Conservation (phyloP, 768 basidiomycete species). For the Amyloporia xantha region DNA sequence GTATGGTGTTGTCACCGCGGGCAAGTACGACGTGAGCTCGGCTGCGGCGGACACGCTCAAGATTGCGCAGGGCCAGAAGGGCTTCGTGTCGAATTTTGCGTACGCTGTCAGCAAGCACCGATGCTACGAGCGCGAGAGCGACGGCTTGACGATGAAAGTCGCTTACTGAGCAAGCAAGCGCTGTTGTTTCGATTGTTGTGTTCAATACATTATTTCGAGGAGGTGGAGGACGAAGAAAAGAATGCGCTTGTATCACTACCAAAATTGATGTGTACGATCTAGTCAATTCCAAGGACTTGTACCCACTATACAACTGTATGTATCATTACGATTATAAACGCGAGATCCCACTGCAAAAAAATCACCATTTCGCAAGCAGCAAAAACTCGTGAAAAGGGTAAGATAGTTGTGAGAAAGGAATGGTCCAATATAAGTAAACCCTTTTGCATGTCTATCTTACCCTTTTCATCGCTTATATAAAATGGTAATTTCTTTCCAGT, state of each 20-base stretch:
- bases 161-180: slow-evolving; percentile 40
- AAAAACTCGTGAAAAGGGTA: too few relatives aligned
- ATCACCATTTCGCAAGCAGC: too few relatives aligned
- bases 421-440: too few relatives aligned
- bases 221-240: too few relatives aligned
- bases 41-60: slow-evolving; percentile 34
- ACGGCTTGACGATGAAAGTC: slow-evolving; percentile 46
- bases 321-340: too few relatives aligned
- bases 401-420: too few relatives aligned
- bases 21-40: slow-evolving; percentile 39
- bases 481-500: too few relatives aligned
- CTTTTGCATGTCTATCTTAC: too few relatives aligned
- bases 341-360: too few relatives aligned
- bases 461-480: too few relatives aligned
- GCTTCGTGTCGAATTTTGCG: slow-evolving; percentile 53
- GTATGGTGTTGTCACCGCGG: slow-evolving; percentile 58
- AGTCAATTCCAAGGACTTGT: background rate
- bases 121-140: slow-evolving; percentile 55
- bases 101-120: slow-evolving; percentile 61
- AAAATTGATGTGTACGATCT: background rate
- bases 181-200: background rate
- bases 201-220: background rate
- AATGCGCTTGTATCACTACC: background rate
- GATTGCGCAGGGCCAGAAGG: slow-evolving; percentile 40
- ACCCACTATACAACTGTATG: background rate